These are phyloP conservation scores for Diplosphaera chodatii DNA, from an alignment of 139 green algal genomes.

Conservation along the genomic window DNA sequence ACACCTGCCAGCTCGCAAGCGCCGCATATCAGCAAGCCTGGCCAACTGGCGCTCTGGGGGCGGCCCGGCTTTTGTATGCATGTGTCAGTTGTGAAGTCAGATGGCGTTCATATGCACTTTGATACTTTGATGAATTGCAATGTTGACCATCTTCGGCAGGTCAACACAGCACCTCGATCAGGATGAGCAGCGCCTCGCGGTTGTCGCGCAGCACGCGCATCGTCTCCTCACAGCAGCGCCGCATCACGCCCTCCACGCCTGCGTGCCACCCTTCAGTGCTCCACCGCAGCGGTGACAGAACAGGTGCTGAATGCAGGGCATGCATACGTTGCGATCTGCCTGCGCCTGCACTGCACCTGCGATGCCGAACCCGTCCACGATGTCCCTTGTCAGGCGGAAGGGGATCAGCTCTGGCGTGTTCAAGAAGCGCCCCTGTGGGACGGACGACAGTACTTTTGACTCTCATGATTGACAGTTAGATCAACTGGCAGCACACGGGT, in stretches of 20 bases:
- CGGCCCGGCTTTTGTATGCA: background rate
- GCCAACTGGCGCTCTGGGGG: no score
- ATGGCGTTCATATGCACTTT: no score
- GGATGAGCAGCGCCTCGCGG: constrained; percentile 61
- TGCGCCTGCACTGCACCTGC: constrained; percentile 11
- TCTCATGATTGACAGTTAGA: no score
- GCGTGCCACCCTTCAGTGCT: constrained; percentile 31
- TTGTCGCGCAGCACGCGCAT: constrained; percentile 61
- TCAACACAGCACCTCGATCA: constrained; percentile 29
- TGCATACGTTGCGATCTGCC: background rate
- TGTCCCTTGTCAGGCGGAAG: constrained; percentile 88
- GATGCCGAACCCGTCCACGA: constrained; percentile 92
- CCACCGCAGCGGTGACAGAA: constrained; percentile 85
- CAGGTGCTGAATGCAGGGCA: constrained; percentile 72
- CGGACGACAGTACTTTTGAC: no score
- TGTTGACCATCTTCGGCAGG: background rate
- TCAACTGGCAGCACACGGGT: no score
- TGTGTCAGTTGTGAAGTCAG: background rate
- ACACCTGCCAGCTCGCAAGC: constrained; percentile 42
- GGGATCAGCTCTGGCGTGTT: constrained; percentile 89
- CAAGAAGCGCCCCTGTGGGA: constrained; percentile 65
- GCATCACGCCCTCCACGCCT: constrained; percentile 85
- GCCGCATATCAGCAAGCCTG: no score
- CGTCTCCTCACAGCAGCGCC: constrained; percentile 82
- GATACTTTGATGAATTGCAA: no score